phyloP scores from a whole-genome alignment of 2,329 filamentous ascomycete genomes.

The Diaporthe citriasiana region DNA sequence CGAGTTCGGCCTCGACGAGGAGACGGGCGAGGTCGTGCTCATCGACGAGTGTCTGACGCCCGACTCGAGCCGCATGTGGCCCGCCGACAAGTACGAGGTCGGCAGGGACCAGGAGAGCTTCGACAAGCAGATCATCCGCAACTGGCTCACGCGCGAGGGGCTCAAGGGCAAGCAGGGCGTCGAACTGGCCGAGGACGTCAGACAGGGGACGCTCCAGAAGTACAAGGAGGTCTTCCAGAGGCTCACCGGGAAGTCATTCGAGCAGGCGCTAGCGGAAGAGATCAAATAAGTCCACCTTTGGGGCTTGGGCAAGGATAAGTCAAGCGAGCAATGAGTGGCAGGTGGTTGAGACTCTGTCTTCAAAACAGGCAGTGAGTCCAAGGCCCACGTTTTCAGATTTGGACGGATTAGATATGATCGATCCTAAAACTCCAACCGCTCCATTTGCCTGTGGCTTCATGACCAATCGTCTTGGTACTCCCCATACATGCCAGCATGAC shows the following conservation, averaged over 20 bases:
- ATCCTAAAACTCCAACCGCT: neutral
- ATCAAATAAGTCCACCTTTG: constrained; percentile 2
- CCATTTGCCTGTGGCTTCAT: constrained; percentile 8
- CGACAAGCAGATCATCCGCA: constrained; percentile 87
- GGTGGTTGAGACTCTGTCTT: neutral
- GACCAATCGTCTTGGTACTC: constrained; percentile 7
- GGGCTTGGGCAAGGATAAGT: neutral
- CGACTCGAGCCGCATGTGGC: constrained; percentile 90
- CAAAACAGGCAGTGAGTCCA: neutral
- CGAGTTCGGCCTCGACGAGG: constrained; percentile 77
- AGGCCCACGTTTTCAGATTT: neutral
- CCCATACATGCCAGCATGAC: constrained; percentile 2
- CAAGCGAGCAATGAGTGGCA: neutral
- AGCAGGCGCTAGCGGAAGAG: constrained; percentile 49
- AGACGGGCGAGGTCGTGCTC: constrained; percentile 77
- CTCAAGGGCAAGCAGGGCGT: constrained; percentile 83
- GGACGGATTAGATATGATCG: constrained; percentile 1
- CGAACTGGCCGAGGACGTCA: constrained; percentile 79
- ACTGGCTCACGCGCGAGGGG: constrained; percentile 83
- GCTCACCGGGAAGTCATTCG: constrained; percentile 71
- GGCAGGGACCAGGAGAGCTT: constrained; percentile 86
- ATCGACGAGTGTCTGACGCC: constrained; percentile 91
- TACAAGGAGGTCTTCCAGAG: constrained; percentile 83
- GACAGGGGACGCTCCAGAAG: constrained; percentile 76
- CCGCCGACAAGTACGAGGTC: constrained; percentile 77